Conservation (phyloP, 2,329 filamentous ascomycete genomes). For the Bipolaris victoriae region DNA sequence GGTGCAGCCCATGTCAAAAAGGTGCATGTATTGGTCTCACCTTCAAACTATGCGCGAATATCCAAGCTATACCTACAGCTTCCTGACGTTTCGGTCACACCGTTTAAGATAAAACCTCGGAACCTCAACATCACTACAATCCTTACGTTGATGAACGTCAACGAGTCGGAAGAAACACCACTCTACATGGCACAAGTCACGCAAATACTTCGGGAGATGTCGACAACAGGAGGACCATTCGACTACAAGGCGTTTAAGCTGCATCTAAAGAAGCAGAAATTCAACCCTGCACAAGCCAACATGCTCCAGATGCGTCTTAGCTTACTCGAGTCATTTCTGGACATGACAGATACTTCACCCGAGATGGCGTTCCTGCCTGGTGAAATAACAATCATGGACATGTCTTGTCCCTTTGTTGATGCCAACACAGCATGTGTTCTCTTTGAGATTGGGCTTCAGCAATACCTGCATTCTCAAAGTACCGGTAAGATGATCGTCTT, state of each 20-base stretch:
- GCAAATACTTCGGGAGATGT: background rate
- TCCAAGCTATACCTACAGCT: constrained; percentile 26
- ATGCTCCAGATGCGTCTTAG: constrained; percentile 56
- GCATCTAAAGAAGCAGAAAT: background rate
- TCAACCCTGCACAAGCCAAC: background rate
- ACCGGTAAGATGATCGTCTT: constrained; percentile 68
- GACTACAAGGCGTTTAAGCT: background rate
- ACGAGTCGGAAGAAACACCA: constrained; percentile 30
- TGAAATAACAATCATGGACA: constrained; percentile 69
- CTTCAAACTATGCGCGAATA: constrained; percentile 31
- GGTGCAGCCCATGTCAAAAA: constrained; percentile 24
- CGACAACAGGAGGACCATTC: background rate
- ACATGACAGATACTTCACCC: constrained; percentile 26
- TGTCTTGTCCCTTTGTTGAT: constrained; percentile 75
- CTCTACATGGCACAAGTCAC: constrained; percentile 59
- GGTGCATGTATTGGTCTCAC: constrained; percentile 12
- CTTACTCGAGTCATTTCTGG: constrained; percentile 69
- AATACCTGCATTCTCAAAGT: constrained; percentile 63
- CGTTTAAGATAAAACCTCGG: constrained; percentile 55
- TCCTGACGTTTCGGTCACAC: constrained; percentile 54
- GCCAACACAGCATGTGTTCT: constrained; percentile 70
- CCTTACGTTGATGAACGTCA: constrained; percentile 31
- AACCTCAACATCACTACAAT: constrained; percentile 61
- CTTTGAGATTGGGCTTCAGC: constrained; percentile 72
- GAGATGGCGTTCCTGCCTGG: constrained; percentile 49